These are phyloP conservation scores for Colletotrichum sp. DNA, from an alignment of 2,329 filamentous ascomycete species.

Conservation along the genomic window DNA sequence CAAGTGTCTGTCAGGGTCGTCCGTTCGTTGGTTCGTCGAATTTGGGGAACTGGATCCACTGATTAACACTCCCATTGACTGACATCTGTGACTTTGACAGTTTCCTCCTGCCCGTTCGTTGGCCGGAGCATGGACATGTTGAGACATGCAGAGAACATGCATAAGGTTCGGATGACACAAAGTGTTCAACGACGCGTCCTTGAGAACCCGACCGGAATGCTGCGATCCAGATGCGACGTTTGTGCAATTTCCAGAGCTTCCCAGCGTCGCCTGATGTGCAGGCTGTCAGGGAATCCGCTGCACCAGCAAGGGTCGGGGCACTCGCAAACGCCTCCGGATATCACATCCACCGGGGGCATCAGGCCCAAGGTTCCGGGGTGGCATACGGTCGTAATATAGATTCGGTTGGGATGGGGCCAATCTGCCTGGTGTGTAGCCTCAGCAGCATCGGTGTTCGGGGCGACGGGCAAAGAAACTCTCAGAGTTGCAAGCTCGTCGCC, in stretches of 20 bases:
- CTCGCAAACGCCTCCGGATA: background rate
- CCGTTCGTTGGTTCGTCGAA: background rate
- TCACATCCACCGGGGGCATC: background rate
- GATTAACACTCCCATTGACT: background rate
- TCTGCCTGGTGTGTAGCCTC: background rate
- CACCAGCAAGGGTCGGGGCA: constrained; percentile 17
- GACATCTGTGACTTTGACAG: background rate
- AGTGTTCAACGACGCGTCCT: background rate
- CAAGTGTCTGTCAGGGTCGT: background rate
- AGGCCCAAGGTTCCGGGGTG: background rate
- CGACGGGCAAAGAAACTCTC: background rate
- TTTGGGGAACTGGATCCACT: background rate
- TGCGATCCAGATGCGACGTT: background rate
- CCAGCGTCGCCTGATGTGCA: background rate
- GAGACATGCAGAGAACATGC: background rate
- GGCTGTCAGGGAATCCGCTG: background rate
- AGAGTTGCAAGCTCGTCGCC: background rate
- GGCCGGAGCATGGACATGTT: background rate
- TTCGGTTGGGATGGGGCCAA: background rate
- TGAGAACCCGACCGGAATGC: background rate
- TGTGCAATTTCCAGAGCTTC: background rate
- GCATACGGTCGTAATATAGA: background rate
- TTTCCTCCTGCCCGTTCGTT: background rate
- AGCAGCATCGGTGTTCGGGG: background rate
- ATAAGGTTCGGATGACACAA: background rate